phyloP scores from a whole-genome alignment of 768 basidiomycete genomes.

The Leccinum imitatum region DNA sequence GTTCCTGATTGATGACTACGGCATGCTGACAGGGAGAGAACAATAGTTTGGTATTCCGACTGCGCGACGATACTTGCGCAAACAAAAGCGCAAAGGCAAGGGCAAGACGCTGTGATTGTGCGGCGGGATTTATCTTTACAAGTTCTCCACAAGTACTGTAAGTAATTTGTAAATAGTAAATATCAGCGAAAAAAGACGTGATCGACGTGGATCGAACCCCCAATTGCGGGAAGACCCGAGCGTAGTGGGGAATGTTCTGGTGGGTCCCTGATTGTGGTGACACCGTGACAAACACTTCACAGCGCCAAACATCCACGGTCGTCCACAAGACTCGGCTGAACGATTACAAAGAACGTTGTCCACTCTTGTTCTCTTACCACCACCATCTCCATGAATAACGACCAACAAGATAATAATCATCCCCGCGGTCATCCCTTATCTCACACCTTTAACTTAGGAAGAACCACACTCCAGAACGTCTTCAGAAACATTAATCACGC shows the following conservation, averaged over 20 bases:
- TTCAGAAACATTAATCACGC: constrained; percentile 35
- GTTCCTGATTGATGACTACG: neutral
- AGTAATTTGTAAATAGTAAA: too few relatives aligned
- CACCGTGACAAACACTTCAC: constrained; percentile 13
- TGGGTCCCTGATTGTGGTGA: constrained; percentile 23
- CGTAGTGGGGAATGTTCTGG: constrained; percentile 31
- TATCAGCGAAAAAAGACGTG: neutral
- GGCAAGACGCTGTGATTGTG: constrained; percentile 31
- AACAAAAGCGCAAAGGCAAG: constrained; percentile 32
- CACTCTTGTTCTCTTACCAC: constrained; percentile 22
- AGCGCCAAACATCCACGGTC: neutral
- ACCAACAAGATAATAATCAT: constrained; percentile 11
- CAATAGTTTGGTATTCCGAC: constrained; percentile 65
- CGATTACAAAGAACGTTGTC: constrained; percentile 9
- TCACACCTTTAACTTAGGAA: constrained; percentile 23
- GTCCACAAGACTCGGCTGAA: neutral
- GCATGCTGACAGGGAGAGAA: constrained; percentile 10
- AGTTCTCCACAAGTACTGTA: too few relatives aligned
- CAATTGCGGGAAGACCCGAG: neutral
- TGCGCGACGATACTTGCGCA: constrained; percentile 50
- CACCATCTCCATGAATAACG: constrained; percentile 24
- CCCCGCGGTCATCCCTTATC: constrained; percentile 12
- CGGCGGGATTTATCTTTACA: neutral
- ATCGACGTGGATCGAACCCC: constrained; percentile 15
- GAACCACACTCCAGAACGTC: constrained; percentile 30